Evolutionary conservation across 23 red algal genomes (phyloP).

Genomic region (Gracilaria domingensis): DNA sequence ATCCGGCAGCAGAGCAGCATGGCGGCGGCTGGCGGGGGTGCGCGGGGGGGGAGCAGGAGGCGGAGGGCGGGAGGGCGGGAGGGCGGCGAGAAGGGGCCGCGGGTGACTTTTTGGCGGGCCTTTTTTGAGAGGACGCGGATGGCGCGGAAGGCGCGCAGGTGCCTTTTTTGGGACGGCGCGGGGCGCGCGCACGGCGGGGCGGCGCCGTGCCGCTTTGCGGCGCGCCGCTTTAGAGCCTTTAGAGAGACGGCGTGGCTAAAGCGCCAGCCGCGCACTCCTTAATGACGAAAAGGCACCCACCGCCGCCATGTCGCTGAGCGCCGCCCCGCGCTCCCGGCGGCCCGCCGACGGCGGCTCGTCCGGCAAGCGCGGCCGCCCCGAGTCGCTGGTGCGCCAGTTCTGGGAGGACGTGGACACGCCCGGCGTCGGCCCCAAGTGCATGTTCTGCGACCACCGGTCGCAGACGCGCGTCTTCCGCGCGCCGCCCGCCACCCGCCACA

Average conservation of each 20-base stretch:
- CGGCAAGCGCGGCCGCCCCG: constrained; percentile 68
- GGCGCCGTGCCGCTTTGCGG: background rate
- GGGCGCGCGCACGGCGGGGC: background rate
- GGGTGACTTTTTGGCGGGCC: background rate
- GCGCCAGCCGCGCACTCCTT: constrained; percentile 20
- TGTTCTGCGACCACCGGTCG: constrained; percentile 63
- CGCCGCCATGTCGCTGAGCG: constrained; percentile 24
- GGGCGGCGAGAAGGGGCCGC: background rate
- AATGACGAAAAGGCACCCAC: constrained; percentile 33
- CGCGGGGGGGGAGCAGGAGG: background rate
- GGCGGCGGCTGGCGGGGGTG: background rate
- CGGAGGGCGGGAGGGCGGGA: background rate
- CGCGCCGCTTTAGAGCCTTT: background rate
- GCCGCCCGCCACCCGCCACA: constrained; percentile 63
- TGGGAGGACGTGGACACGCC: constrained; percentile 60
- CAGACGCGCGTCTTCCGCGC: constrained; percentile 54
- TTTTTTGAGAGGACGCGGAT: background rate
- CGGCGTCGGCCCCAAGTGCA: constrained; percentile 56
- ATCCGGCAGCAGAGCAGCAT: background rate
- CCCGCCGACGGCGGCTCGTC: constrained; percentile 33
- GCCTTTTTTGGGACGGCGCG: background rate
- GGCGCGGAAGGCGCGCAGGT: background rate
- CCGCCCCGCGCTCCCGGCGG: constrained; percentile 17
- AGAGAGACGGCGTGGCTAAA: background rate
- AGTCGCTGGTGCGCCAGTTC: constrained; percentile 56